Evolutionary conservation across 1,284 basidiomycete genomes (phyloP).

Genomic region (Heimioporus retisporus): DNA sequence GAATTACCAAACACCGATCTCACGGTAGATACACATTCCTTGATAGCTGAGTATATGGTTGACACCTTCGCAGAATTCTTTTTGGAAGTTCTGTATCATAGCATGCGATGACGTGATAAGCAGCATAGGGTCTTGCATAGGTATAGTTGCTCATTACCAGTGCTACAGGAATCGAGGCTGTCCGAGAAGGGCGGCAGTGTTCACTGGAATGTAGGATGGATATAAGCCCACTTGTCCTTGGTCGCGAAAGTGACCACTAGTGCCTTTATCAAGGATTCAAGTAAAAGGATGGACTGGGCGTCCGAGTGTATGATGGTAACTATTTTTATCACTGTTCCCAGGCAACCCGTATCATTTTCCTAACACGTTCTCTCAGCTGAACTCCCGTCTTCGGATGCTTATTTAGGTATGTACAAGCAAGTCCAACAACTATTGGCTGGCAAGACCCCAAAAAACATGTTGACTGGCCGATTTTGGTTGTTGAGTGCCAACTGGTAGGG

Average conservation of each 20-base stretch:
- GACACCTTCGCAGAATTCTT: not conserved
- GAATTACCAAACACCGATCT: too few species aligned
- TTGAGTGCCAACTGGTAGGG: not conserved
- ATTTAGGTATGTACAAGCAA: not conserved
- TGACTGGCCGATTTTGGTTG: not conserved
- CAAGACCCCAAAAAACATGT: not conserved
- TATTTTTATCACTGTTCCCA: not conserved
- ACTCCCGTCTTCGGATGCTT: too few species aligned
- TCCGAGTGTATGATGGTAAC: not conserved
- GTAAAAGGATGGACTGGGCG: constrained; percentile 2
- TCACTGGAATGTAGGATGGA: constrained; percentile 18
- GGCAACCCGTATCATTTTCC: too few species aligned
- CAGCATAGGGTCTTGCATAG: constrained; percentile 1
- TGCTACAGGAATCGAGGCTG: not conserved
- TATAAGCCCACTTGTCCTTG: constrained; percentile 19
- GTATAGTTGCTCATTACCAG: not conserved
- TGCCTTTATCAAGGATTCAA: too few species aligned
- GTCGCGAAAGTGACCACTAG: too few species aligned
- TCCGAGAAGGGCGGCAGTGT: constrained; percentile 12
- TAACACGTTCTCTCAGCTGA: too few species aligned
- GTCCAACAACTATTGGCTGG: not conserved
- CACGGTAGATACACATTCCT: too few species aligned
- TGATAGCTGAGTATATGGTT: too few species aligned
- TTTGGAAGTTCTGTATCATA: not conserved
- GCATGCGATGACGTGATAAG: constrained; percentile 1